A percentile compares a stretch with the other conserved stretches of the same genome.
Conservation (phyloP, 208 protist genomes). For the Acanthamoeba rhysodes region DNA sequence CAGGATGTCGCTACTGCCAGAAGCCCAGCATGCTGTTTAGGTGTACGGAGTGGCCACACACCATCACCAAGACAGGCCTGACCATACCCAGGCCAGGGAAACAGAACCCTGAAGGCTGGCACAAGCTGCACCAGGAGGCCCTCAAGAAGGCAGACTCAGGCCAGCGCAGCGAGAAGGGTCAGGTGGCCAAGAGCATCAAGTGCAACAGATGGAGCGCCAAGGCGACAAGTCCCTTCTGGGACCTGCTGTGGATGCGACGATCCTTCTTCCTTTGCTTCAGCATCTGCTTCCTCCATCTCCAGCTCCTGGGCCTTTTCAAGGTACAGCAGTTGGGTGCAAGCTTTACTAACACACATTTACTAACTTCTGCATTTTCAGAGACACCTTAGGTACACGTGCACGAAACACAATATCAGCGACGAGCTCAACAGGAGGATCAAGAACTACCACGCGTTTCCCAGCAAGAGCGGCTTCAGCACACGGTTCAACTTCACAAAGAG, state of each 20-base stretch:
- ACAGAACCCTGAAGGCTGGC: not conserved
- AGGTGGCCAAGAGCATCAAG: not conserved
- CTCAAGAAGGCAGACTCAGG: not conserved
- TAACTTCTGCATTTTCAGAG: not conserved
- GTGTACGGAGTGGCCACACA: not conserved
- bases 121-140: not conserved
- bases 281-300: not conserved
- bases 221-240: not conserved
- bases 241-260: not conserved
- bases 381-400: not conserved
- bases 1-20: not conserved
- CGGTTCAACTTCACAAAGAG: not conserved
- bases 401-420: not conserved
- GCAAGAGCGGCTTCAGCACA: not conserved
- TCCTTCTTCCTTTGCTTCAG: slow-evolving; percentile 23
- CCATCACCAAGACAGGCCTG: not conserved
- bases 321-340: not conserved
- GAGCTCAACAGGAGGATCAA: not conserved
- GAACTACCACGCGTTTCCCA: not conserved
- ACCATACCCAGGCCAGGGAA: not conserved
- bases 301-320: not conserved
- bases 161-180: not conserved
- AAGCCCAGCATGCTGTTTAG: not conserved
- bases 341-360: too few relatives aligned
- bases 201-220: not conserved